phyloP scores from a whole-genome alignment of 768 basidiomycete genomes.

The Mycena maculata region DNA sequence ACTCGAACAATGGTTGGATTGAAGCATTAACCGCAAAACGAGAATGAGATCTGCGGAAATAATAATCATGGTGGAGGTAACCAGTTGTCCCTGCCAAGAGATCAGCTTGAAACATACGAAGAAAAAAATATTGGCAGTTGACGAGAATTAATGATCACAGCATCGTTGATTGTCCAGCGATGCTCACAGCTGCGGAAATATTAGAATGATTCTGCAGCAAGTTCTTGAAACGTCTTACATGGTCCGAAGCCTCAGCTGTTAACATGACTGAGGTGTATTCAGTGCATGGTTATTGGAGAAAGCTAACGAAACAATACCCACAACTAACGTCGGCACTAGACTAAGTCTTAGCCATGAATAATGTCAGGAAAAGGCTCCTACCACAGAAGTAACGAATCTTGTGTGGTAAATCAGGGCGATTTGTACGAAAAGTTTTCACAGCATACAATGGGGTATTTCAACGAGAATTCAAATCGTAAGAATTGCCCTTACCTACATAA shows the following conservation, averaged over 20 bases:
- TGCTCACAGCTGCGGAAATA: conserved; percentile 1
- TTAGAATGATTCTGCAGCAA: neutral
- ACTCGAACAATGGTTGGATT: neutral
- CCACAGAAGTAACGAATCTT: conserved; percentile 27
- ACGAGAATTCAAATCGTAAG: too few relatives aligned
- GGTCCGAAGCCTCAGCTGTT: conserved; percentile 8
- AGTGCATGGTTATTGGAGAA: neutral
- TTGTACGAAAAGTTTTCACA: neutral
- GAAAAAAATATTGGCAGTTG: conserved; percentile 18
- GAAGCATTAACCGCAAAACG: conserved; percentile 10
- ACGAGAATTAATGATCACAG: neutral
- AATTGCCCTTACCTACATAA: neutral
- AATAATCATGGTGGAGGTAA: conserved; percentile 7
- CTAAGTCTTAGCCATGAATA: neutral
- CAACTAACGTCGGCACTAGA: conserved; percentile 17
- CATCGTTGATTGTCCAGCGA: neutral
- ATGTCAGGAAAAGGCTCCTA: neutral
- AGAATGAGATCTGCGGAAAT: conserved; percentile 16
- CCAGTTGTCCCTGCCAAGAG: neutral
- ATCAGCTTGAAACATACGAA: neutral
- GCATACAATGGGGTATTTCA: neutral
- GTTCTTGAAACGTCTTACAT: neutral
- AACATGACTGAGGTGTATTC: conserved; percentile 12
- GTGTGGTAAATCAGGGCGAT: neutral
- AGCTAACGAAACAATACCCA: neutral